Evolutionary conservation across 192 early-diverging fungal genomes (phyloP).

Genomic region (Martensiomyces pterosporus): DNA sequence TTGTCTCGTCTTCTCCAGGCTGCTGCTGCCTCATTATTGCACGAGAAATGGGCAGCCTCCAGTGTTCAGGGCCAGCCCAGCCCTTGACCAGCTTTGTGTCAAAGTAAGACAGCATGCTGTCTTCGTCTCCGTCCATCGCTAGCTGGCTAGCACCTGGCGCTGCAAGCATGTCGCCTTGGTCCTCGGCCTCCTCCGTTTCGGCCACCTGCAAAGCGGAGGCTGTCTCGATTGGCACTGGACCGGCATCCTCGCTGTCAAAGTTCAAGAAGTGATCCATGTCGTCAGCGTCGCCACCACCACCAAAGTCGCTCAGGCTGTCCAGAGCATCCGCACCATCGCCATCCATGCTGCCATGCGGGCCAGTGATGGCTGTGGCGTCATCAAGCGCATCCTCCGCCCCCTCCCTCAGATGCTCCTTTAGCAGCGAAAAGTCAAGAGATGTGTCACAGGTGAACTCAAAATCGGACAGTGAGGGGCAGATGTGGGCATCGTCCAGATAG

Average conservation of each 20-base stretch:
- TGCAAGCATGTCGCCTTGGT: conserved; percentile 9
- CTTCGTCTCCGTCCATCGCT: conserved; percentile 49
- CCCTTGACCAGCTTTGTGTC: conserved; percentile 71
- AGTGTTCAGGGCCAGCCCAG: conserved; percentile 95
- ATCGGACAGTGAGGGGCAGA: conserved; percentile 65
- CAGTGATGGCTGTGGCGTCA: neutral
- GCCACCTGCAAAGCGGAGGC: conserved; percentile 33
- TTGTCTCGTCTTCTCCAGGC: conserved; percentile 14
- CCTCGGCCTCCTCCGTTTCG: conserved; percentile 25
- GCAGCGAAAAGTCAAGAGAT: conserved; percentile 56
- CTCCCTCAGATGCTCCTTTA: conserved; percentile 52
- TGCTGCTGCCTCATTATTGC: conserved; percentile 39
- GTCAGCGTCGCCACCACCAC: conserved; percentile 38
- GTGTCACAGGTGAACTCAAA: conserved; percentile 67
- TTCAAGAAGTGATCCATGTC: conserved; percentile 37
- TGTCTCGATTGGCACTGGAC: conserved; percentile 38
- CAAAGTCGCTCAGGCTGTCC: conserved; percentile 8
- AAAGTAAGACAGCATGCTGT: conserved; percentile 83
- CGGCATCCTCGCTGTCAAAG: conserved; percentile 40
- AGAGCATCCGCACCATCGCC: conserved; percentile 16
- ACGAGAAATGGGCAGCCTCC: conserved; percentile 63
- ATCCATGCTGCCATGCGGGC: conserved; percentile 3
- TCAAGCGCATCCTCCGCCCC: conserved; percentile 17
- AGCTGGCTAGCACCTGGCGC: conserved; percentile 17
- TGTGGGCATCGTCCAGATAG: conserved; percentile 44